Conservation (phyloP, 2,329 filamentous ascomycete species). For the Knoxdaviesia capensis region DNA sequence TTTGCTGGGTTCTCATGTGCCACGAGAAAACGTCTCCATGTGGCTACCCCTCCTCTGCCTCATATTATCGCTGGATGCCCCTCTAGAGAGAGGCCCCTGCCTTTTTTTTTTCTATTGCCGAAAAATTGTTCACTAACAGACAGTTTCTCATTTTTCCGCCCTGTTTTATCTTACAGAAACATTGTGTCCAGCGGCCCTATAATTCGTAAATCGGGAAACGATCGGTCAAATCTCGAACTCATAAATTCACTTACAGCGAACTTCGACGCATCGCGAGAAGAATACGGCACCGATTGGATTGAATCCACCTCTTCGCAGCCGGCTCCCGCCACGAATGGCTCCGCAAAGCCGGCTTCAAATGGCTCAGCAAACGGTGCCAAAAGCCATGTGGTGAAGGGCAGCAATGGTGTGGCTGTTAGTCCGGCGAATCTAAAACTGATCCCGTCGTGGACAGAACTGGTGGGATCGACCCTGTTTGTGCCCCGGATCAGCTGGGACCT, state of each 20-base stretch:
- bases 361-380: neutral
- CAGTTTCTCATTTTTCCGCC: neutral
- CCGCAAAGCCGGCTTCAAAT: conserved; percentile 7
- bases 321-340: conserved; percentile 9
- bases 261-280: conserved; percentile 53
- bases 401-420: too few species aligned
- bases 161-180: conserved; percentile 24
- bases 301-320: conserved; percentile 2
- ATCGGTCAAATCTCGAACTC: conserved; percentile 84
- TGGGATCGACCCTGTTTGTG: conserved; percentile 44
- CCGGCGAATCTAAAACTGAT: conserved; percentile 1
- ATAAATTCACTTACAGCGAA: conserved; percentile 74
- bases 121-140: neutral
- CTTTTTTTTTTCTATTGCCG: conserved; percentile 4
- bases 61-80: too few species aligned
- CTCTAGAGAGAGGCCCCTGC: neutral
- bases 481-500: conserved; percentile 56
- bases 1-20: too few species aligned
- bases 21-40: too few species aligned
- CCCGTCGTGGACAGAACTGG: conserved; percentile 47
- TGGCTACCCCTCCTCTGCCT: too few species aligned
- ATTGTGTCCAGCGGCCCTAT: conserved; percentile 72
- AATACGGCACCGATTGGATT: conserved; percentile 23
- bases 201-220: conserved; percentile 55
- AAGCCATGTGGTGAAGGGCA: too few species aligned